phyloP scores from a whole-genome alignment of 2,329 filamentous ascomycete genomes.

The Phialophora expanda region DNA sequence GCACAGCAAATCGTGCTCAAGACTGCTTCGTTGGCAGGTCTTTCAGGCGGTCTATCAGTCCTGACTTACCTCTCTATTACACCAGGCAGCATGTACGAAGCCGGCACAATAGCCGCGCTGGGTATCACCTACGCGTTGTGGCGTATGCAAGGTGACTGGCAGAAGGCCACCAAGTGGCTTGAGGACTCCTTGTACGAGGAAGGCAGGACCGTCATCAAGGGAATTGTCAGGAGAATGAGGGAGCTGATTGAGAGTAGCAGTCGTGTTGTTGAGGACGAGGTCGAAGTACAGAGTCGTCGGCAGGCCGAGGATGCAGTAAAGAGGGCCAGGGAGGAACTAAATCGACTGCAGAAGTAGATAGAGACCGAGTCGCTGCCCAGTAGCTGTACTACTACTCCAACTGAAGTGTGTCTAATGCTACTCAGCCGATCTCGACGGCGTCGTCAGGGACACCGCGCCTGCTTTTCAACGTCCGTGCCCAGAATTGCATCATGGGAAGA shows the following conservation, averaged over 20 bases:
- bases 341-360: slow-evolving; percentile 26
- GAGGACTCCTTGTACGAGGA: slow-evolving; percentile 61
- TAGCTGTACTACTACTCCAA: background rate
- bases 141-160: slow-evolving; percentile 65
- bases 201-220: slow-evolving; percentile 60
- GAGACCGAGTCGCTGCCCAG: background rate
- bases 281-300: slow-evolving; percentile 45
- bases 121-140: slow-evolving; percentile 63
- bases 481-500: slow-evolving; percentile 85
- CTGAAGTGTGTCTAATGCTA: background rate
- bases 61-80: slow-evolving; percentile 62
- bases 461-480: slow-evolving; percentile 52
- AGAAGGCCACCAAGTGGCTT: slow-evolving; percentile 58
- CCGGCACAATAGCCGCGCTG: slow-evolving; percentile 63
- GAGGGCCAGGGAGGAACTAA: slow-evolving; percentile 54
- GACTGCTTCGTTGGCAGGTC: slow-evolving; percentile 69
- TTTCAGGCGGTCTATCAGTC: slow-evolving; percentile 58
- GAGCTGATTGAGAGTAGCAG: slow-evolving; percentile 54
- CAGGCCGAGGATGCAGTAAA: slow-evolving; percentile 53
- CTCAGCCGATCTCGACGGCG: slow-evolving; percentile 48
- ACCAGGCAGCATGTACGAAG: slow-evolving; percentile 60
- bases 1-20: slow-evolving; percentile 77
- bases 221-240: slow-evolving; percentile 59
- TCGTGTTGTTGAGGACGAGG: slow-evolving; percentile 43
- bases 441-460: slow-evolving; percentile 53